phyloP scores from a whole-genome alignment of 2,329 filamentous ascomycete genomes.

The Colletotrichum graminicola region DNA sequence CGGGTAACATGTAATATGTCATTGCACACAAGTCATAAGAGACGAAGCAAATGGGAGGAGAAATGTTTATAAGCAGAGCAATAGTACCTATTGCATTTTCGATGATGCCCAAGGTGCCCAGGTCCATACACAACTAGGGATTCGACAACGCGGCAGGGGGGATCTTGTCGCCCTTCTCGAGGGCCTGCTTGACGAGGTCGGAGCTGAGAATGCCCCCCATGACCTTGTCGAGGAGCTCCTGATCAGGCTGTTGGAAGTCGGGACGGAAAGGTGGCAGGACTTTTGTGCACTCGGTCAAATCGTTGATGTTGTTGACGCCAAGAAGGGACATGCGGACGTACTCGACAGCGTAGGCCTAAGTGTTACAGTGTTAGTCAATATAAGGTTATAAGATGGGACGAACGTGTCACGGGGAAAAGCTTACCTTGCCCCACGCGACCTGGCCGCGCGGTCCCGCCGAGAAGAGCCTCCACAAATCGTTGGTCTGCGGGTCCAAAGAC shows the following conservation, averaged over 20 bases:
- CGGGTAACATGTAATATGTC: slow-evolving; percentile 12
- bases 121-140: neutral
- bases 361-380: neutral
- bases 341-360: slow-evolving; percentile 62
- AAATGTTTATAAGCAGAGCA: neutral
- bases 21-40: slow-evolving; percentile 1
- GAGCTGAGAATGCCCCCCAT: slow-evolving; percentile 25
- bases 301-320: slow-evolving; percentile 68
- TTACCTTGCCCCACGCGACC: slow-evolving; percentile 56
- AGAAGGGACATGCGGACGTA: slow-evolving; percentile 67
- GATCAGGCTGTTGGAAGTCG: slow-evolving; percentile 36
- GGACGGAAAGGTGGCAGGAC: slow-evolving; percentile 56
- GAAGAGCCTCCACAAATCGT: slow-evolving; percentile 55
- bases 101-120: neutral
- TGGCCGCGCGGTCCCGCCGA: slow-evolving; percentile 49
- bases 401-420: slow-evolving; percentile 32
- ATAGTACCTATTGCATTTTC: slow-evolving; percentile 8
- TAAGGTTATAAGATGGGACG: slow-evolving; percentile 14
- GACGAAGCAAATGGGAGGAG: neutral
- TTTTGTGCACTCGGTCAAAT: slow-evolving; percentile 66
- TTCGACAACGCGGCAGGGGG: slow-evolving; percentile 21
- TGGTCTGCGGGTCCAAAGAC: slow-evolving; percentile 52
- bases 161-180: slow-evolving; percentile 41
- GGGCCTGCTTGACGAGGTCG: slow-evolving; percentile 23
- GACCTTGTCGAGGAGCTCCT: slow-evolving; percentile 27